Conservation (phyloP, 2,329 filamentous ascomycete species). For the Capronia epimyces region DNA sequence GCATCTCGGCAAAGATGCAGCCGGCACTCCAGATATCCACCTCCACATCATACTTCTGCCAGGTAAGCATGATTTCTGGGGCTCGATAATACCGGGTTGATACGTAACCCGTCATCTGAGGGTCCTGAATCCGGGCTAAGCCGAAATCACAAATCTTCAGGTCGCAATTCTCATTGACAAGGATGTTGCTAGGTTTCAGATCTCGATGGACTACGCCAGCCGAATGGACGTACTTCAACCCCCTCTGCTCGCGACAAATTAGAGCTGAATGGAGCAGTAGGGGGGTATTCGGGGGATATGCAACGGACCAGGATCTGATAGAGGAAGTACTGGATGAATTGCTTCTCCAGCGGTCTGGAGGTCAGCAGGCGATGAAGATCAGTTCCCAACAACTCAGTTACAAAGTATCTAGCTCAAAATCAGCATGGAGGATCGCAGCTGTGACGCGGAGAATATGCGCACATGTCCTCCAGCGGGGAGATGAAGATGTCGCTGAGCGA, state of each 20-base stretch:
- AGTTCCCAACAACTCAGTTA: slow-evolving; percentile 94
- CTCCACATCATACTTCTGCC: slow-evolving; percentile 99
- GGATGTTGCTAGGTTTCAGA: slow-evolving; percentile 96
- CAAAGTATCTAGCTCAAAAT: slow-evolving; percentile 68
- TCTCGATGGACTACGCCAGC: slow-evolving; percentile 96
- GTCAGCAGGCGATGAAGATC: slow-evolving; percentile 93
- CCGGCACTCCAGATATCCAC: slow-evolving; percentile 99
- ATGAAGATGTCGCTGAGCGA: slow-evolving; percentile 99
- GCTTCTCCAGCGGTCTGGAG: slow-evolving; percentile 92
- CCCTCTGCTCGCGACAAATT: slow-evolving; percentile 58
- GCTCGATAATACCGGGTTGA: slow-evolving; percentile 98
- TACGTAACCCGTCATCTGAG: slow-evolving; percentile 99
- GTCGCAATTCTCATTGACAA: slow-evolving; percentile 99
- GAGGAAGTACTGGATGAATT: slow-evolving; percentile 99
- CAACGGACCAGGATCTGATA: slow-evolving; percentile 90
- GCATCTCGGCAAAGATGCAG: slow-evolving; percentile 98
- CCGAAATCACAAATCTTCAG: slow-evolving; percentile 99
- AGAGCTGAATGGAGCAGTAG: too few species aligned
- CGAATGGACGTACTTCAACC: slow-evolving; percentile 97
- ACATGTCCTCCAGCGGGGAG: slow-evolving; percentile 98
- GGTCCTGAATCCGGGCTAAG: slow-evolving; percentile 93
- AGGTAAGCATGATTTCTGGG: slow-evolving; percentile 99
- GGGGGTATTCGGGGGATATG: too few species aligned
- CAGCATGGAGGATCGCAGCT: slow-evolving; percentile 24
- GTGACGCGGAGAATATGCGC: slow-evolving; percentile 36